A percentile compares a stretch with the other conserved stretches of the same genome.
These are phyloP conservation scores for Penicillium sp. DNA, from an alignment of 2,329 filamentous ascomycete species.

Conservation along the genomic window DNA sequence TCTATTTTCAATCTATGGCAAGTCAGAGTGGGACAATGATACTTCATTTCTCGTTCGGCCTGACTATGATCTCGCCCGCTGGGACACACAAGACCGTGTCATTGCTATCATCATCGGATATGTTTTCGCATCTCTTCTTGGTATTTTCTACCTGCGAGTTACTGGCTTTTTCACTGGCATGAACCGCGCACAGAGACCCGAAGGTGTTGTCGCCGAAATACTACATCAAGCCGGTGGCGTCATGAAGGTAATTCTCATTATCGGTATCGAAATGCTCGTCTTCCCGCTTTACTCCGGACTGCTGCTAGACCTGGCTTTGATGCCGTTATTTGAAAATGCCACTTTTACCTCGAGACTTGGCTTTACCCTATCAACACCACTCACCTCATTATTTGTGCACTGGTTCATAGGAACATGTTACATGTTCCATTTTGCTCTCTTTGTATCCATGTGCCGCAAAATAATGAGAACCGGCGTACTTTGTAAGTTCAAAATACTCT, in stretches of 20 bases:
- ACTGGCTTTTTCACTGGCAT: constrained; percentile 64
- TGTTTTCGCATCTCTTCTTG: constrained; percentile 66
- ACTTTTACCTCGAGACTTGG: constrained; percentile 71
- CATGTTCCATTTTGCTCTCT: constrained; percentile 99
- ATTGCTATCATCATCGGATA: constrained; percentile 81
- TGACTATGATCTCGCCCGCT: constrained; percentile 61
- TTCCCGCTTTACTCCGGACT: constrained; percentile 95
- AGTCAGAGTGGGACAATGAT: constrained; percentile 25
- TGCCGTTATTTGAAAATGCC: constrained; percentile 82
- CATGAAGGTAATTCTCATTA: constrained; percentile 96
- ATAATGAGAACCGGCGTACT: constrained; percentile 93
- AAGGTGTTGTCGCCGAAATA: constrained; percentile 72
- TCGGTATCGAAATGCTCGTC: constrained; percentile 97
- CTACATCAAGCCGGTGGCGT: constrained; percentile 93
- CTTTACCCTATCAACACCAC: constrained; percentile 74
- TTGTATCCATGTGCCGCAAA: constrained; percentile 98
- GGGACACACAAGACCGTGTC: constrained; percentile 65
- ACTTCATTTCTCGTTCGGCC: constrained; percentile 29
- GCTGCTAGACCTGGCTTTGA: constrained; percentile 78
- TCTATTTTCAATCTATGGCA: neutral
- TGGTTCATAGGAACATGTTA: constrained; percentile 99
- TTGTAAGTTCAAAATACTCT: constrained; percentile 57
- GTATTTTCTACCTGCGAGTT: constrained; percentile 73
- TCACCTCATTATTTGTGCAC: constrained; percentile 92
- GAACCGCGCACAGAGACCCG: constrained; percentile 54